Base-by-base conservation (phyloP, 768 basidiomycete species). In the Dioszegia hungarica region DNA sequence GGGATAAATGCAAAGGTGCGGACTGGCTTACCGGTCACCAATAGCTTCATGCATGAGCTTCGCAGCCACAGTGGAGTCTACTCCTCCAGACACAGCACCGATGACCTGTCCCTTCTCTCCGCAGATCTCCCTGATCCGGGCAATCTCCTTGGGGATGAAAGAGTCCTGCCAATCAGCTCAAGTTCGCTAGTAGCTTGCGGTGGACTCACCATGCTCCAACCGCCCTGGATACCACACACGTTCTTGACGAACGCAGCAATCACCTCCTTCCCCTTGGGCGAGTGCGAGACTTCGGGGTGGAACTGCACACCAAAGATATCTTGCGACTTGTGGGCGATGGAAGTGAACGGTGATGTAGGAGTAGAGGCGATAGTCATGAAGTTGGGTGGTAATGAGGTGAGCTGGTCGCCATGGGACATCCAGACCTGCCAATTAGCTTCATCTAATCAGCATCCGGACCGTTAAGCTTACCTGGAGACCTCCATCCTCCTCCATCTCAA, bases 11-110 rank as follows among this genome's bases (percentile, higher is more conserved):
- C 20, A 10, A 22, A 6, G 2, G 17, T 20, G 6, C 20, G 17
- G 11, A 10, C 8, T 43, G 36, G 27, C 80, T 39, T 70, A 89
- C 90, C 94, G 83, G 75, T 97, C 91, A 27, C 95, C 95, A 67
- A 99, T 98, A 25, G 95, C 95, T 79, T 97, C 93, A 66, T 98
- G 93, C 95, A 99, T 99, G 59, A 99, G 82, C 78, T 97, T 98
- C 39, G 95, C 95, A 3, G 95, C 95, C 15, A 99, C 95, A 0
- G 92, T 92, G 63, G 91, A 94, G 75, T 98, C 95, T 45, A 99
- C 95, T 46, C 95, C 95, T 25, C 95, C 95, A 60, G 87, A 89
- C 47, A 98, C 94, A 14, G 95, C 95, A 50, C 95, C 95, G 55
- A 99, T 97, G 48, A 99, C 95, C 50, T 92, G 91, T 31, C 93